phyloP scores from a whole-genome alignment of 768 basidiomycete species.

The Hysterangium stoloniferum region DNA sequence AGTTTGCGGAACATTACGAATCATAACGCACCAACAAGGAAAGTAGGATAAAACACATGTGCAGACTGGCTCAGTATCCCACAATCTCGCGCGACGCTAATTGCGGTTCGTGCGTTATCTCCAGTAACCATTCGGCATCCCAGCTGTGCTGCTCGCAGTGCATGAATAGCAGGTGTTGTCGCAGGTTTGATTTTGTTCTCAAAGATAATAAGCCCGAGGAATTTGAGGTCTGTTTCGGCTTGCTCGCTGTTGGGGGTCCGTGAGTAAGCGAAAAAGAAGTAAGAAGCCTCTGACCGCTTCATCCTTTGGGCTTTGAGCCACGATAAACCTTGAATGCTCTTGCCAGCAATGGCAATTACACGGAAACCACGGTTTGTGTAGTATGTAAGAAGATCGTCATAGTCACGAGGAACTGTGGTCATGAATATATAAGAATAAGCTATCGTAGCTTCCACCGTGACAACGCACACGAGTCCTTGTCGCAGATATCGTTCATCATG shows the following conservation, averaged over 20 bases:
- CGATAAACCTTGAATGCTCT: constrained; percentile 85
- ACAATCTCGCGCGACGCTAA: constrained; percentile 95
- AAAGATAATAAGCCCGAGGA: constrained; percentile 94
- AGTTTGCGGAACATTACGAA: neutral
- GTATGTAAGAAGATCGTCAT: constrained; percentile 91
- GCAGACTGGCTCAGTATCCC: constrained; percentile 80
- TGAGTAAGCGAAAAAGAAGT: constrained; percentile 2
- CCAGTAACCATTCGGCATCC: constrained; percentile 98
- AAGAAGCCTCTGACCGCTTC: constrained; percentile 57
- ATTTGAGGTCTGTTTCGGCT: constrained; percentile 83
- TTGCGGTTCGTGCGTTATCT: constrained; percentile 93
- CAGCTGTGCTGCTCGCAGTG: constrained; percentile 80
- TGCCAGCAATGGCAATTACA: constrained; percentile 97
- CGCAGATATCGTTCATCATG: constrained; percentile 94
- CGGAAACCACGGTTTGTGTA: constrained; percentile 96
- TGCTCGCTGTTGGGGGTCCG: constrained; percentile 59
- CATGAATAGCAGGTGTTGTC: constrained; percentile 84
- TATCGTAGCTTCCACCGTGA: neutral
- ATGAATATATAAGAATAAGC: constrained; percentile 9
- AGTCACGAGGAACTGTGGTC: constrained; percentile 81
- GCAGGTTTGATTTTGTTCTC: constrained; percentile 96
- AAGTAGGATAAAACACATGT: constrained; percentile 80
- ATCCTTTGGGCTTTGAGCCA: constrained; percentile 97
- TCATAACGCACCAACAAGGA: constrained; percentile 51
- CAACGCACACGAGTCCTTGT: constrained; percentile 77